A percentile compares a stretch with the other conserved stretches of the same genome.
Evolutionary conservation across 2,329 filamentous ascomycete genomes (phyloP).

Genomic region (Ceratocystis ficicola): DNA sequence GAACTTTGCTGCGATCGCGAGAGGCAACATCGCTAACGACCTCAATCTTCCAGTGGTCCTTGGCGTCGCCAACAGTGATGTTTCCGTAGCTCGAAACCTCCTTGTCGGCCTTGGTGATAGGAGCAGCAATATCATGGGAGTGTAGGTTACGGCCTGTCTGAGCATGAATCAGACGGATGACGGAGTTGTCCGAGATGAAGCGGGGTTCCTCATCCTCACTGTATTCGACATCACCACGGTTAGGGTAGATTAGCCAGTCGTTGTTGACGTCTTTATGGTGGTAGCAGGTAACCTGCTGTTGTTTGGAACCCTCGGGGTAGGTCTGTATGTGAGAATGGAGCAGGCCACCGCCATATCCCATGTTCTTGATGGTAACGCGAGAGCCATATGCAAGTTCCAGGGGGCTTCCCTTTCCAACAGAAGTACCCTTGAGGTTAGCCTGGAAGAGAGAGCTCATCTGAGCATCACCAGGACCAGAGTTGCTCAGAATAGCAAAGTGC

Average conservation of each 20-base stretch:
- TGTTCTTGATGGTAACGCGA: conserved; percentile 89
- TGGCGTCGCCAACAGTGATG: conserved; percentile 85
- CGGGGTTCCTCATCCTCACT: conserved; percentile 57
- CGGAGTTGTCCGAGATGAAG: conserved; percentile 65
- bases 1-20: conserved; percentile 68
- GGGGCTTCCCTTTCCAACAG: conserved; percentile 88
- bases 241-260: conserved; percentile 98
- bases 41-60: conserved; percentile 94
- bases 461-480: conserved; percentile 91
- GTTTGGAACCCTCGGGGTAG: conserved; percentile 80
- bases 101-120: conserved; percentile 74
- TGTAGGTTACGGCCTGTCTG: conserved; percentile 96
- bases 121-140: conserved; percentile 81
- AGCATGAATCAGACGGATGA: conserved; percentile 79
- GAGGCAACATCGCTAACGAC: conserved; percentile 83
- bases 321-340: conserved; percentile 95
- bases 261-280: conserved; percentile 99
- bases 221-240: conserved; percentile 63
- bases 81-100: conserved; percentile 97
- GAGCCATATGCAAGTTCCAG: conserved; percentile 86
- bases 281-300: conserved; percentile 98
- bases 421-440: conserved; percentile 84
- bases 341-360: conserved; percentile 95
- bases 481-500: conserved; percentile 88
- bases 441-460: conserved; percentile 99